These are phyloP conservation scores for Stephania cephalantha DNA, from an alignment of 164 flowering plant genomes.

Conservation along the genomic window DNA sequence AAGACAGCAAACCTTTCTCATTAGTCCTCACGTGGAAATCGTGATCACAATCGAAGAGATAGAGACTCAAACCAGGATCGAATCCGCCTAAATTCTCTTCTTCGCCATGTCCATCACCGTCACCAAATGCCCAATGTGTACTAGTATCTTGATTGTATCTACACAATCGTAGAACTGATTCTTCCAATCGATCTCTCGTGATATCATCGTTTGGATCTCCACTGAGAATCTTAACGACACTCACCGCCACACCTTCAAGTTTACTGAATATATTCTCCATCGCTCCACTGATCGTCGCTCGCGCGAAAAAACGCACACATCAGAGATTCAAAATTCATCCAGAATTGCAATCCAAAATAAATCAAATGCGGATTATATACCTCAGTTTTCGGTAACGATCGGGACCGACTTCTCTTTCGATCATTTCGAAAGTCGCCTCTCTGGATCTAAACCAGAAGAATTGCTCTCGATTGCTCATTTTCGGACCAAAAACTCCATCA, in stretches of 20 bases:
- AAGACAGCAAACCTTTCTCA: constrained; percentile 18
- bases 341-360: background rate
- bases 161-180: constrained; percentile 22
- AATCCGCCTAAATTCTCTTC: background rate
- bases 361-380: constrained; percentile 18
- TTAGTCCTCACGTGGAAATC: constrained; percentile 18
- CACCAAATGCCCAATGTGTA: background rate
- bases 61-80: constrained; percentile 27
- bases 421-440: background rate
- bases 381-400: constrained; percentile 21
- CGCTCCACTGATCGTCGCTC: constrained; percentile 28
- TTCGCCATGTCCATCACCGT: background rate
- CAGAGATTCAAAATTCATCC: background rate
- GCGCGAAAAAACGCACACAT: background rate
- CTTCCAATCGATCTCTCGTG: constrained; percentile 5
- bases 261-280: constrained; percentile 32
- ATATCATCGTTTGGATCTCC: background rate
- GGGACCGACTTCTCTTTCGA: constrained; percentile 15
- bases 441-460: constrained; percentile 26
- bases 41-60: constrained; percentile 20
- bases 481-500: constrained; percentile 6
- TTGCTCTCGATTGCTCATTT: constrained; percentile 17
- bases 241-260: constrained; percentile 35
- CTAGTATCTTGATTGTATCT: constrained; percentile 21
- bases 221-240: constrained; percentile 27